Evolutionary conservation across 176 grass and related monocot genomes (phyloP), one percentile per base, ranked within the genome.

Genomic region (Lolium rigidum): DNA sequence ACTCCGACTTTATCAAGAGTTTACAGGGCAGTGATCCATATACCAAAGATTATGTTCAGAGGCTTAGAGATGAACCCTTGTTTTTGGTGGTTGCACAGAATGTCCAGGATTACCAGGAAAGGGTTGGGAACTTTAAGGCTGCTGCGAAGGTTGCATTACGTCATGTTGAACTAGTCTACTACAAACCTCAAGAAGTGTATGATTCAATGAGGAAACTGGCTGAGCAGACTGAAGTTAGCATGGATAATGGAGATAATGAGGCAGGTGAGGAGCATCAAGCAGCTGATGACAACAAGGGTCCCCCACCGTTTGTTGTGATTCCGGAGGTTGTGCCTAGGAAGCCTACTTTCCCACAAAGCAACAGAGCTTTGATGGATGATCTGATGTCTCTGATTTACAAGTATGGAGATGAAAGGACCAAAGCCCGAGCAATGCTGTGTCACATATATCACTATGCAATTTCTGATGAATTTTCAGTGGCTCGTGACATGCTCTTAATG

Each of bases 111-210:
- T 98, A 98, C 51, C 86, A 95, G 41, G 91, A 94, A 76, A 86
- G 84, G 24, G 83, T 92, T 78, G 81, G 56, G 35, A 94, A 95
- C 82, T 85, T 84, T n/a, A 95, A 89, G 82, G 92, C 96, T 85
- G 91, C 93, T 76, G 89, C 96, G 4, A 95, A 92, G 71, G 90
- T 98, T 77, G 96, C 93, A 44, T 24, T 98, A 26, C 88, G 90
- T 52, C 86, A 90, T 80, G 93, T 95, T 62, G 93, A 98, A 73
- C 55, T 98, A 46, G 80, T 98, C 21, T 98, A 98, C 87, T 98
- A 98, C 84, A 98, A 98, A 62, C 96, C 91, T 76, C 96, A 98
- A 84, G 96, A 95, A 79, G 96, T 98, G 43, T 98, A 98, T 85
- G 93, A 98, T 92, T 86, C 96, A 55, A 95, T 94, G 91, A 88